Base-by-base conservation (phyloP, 2,329 filamentous ascomycete genomes). In the Colletotrichum filicis region DNA sequence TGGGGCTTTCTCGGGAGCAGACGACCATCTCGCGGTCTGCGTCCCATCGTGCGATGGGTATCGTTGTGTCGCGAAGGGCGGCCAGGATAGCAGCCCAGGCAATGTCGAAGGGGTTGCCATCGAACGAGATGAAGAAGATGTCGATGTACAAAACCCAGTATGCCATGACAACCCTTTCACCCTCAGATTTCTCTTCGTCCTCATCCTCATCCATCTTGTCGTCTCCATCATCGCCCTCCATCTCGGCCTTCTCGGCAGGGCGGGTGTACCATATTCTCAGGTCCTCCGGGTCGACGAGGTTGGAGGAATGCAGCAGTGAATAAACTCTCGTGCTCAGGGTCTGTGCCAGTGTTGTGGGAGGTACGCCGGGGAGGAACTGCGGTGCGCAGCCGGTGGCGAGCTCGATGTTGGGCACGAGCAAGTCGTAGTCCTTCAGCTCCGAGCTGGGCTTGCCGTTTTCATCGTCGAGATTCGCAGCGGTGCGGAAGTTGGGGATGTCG, bases 81-180 rank as follows among this genome's bases (percentile, higher is more conserved):
- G 95, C 94, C 26, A 98, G 82, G 0, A 97, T 88, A 14, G 95
- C 92, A 1, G 93, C 89, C 95, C 96, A 98, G 0, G 95, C 94
- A 0, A 94, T 94, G 79, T 99, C 96, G 76, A 98, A 95, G 1
- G 95, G 91, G 78, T 97, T 97, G 6, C 96, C 96, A 75, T 98
- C 95, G 62, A 98, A 91, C 0, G 94, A 97, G 76, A 99, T 92
- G 83, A 98, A 97, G 79, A 98, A 90, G n/a, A 98, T 88, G 80
- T 98, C 96, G 76, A 99, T 94, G 82, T 98, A 98, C 24, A 99
- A 90, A 11, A 94, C 92, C 97, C 96, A 99, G 82, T 97, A 98
- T 0, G 93, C 97, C 80, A 94, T 96, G 12, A 96, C 83, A 71
- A 83, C 80, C 46, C 81, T 81, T 66, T 80, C 74, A 4, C 72